phyloP scores from a whole-genome alignment of 306 rosid species.

The Cucurbita pepo region DNA sequence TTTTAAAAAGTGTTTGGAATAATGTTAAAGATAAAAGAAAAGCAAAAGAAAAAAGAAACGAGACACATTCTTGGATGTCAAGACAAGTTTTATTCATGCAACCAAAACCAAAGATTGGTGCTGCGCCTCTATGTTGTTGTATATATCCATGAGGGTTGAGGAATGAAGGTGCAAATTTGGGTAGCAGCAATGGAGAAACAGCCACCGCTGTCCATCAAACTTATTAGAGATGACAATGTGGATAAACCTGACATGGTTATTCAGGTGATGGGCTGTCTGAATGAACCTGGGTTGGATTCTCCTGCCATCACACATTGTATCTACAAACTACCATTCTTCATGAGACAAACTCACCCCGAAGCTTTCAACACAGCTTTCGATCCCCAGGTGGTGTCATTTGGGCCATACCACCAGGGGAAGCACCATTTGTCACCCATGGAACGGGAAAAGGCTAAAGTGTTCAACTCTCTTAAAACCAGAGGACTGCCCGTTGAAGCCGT shows the following conservation, averaged over 20 bases:
- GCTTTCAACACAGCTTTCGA: slow-evolving; percentile 28
- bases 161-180: background rate
- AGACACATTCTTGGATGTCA: background rate
- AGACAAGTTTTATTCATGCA: background rate
- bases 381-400: slow-evolving; percentile 40
- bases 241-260: background rate
- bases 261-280: background rate
- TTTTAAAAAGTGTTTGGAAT: too few relatives aligned
- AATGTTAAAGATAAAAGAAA: too few relatives aligned
- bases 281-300: background rate
- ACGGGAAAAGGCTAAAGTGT: slow-evolving; percentile 30
- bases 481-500: slow-evolving; percentile 5
- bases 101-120: background rate
- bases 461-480: slow-evolving; percentile 18
- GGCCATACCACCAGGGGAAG: slow-evolving; percentile 33
- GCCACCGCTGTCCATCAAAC: background rate
- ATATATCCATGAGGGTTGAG: background rate
- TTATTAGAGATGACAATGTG: background rate
- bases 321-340: slow-evolving; percentile 20
- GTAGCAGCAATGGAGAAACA: background rate
- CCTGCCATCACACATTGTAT: slow-evolving; percentile 5
- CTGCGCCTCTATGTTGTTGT: background rate
- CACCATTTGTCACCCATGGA: slow-evolving; percentile 12
- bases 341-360: slow-evolving; percentile 2
- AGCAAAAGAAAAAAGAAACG: background rate